These are phyloP conservation scores for Calonectria pteridis DNA, from an alignment of 2,329 filamentous ascomycete species.

Conservation along the genomic window DNA sequence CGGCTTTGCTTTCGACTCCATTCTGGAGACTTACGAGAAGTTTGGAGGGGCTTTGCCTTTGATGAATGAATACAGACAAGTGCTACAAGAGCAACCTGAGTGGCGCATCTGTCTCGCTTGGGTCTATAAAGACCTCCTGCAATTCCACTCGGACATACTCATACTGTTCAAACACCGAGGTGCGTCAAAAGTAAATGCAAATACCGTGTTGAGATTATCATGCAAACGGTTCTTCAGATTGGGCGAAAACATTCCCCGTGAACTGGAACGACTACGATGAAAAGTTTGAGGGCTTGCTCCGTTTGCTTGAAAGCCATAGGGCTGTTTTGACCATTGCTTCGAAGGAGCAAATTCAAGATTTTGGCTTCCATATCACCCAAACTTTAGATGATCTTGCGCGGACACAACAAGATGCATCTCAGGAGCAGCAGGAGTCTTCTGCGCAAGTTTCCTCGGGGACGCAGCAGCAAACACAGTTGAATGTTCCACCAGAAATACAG, in stretches of 20 bases:
- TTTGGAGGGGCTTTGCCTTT: conserved; percentile 9
- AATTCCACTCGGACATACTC: not conserved
- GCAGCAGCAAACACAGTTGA: no score
- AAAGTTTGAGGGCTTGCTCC: not conserved
- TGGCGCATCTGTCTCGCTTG: conserved; percentile 8
- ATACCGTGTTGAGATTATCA: no score
- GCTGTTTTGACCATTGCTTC: not conserved
- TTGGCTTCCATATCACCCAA: not conserved
- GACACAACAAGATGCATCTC: not conserved
- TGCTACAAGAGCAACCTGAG: not conserved
- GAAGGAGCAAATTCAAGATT: not conserved
- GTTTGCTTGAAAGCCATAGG: not conserved
- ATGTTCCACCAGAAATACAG: not conserved
- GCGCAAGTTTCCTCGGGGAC: no score
- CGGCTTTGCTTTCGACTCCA: not conserved
- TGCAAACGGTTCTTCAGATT: not conserved
- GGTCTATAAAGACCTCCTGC: conserved; percentile 16
- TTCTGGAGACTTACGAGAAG: conserved; percentile 5
- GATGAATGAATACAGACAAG: not conserved
- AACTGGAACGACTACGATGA: conserved; percentile 12
- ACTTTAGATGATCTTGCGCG: not conserved
- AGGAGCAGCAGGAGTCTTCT: not conserved
- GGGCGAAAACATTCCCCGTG: conserved; percentile 10
- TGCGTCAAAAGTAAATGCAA: not conserved
- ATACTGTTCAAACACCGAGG: conserved; percentile 1